Evolutionary conservation across 768 basidiomycete species (phyloP).

Genomic region (Agaricus subrufescens): DNA sequence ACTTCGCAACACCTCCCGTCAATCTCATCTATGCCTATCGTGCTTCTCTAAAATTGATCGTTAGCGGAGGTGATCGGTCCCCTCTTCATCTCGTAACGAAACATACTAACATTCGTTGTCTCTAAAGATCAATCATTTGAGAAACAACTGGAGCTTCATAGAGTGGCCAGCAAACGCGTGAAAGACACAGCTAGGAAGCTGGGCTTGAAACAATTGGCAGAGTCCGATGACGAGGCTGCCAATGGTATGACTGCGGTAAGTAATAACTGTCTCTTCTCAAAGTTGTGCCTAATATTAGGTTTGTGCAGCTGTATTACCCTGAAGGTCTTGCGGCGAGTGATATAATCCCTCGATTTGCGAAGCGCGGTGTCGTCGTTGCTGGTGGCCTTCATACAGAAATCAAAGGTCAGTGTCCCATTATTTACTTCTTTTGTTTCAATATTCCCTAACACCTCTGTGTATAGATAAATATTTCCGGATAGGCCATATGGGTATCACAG

Average conservation of each 20-base stretch:
- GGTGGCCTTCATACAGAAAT: slow-evolving; percentile 83
- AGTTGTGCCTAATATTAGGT: neutral
- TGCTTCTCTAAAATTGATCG: slow-evolving; percentile 74
- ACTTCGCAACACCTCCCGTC: slow-evolving; percentile 95
- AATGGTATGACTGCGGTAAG: slow-evolving; percentile 93
- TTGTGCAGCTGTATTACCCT: slow-evolving; percentile 70
- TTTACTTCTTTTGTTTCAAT: neutral
- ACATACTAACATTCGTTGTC: neutral
- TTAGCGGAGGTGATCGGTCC: slow-evolving; percentile 13
- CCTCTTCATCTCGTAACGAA: neutral
- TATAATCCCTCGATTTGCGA: slow-evolving; percentile 67
- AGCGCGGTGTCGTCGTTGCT: slow-evolving; percentile 76
- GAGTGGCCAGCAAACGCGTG: slow-evolving; percentile 59
- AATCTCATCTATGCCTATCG: slow-evolving; percentile 92
- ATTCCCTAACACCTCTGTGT: slow-evolving; percentile 8
- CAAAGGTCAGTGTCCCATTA: slow-evolving; percentile 51
- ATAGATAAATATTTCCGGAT: slow-evolving; percentile 89
- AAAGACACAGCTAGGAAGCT: slow-evolving; percentile 61
- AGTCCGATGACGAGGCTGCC: slow-evolving; percentile 58
- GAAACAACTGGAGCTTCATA: slow-evolving; percentile 76
- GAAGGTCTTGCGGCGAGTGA: slow-evolving; percentile 74
- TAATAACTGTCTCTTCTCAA: neutral
- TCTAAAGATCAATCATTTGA: slow-evolving; percentile 35
- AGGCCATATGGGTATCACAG: slow-evolving; percentile 94
- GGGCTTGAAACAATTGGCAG: slow-evolving; percentile 72